Percentiles rank a stretch among this genome's conserved stretches.
Conservation (phyloP, 1,284 basidiomycete species). For the Apiotrichum siamense region DNA sequence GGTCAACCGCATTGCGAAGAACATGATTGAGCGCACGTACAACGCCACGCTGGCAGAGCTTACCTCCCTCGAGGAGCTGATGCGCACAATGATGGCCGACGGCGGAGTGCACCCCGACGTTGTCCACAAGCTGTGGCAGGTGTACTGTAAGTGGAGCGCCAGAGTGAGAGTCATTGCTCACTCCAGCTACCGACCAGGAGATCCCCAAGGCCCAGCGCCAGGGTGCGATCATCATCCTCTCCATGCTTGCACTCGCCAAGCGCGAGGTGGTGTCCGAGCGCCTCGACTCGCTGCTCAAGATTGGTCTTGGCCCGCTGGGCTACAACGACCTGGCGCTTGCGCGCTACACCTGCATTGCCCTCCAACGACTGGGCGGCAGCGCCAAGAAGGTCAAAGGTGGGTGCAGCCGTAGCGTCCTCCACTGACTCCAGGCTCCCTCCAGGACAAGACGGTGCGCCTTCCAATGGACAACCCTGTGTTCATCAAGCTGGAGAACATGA, state of each 20-base stretch:
- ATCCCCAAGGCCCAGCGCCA: constrained; percentile 77
- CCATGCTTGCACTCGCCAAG: constrained; percentile 88
- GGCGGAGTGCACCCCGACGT: constrained; percentile 75
- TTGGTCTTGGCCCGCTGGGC: constrained; percentile 81
- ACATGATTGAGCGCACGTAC: constrained; percentile 94
- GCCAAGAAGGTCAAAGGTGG: constrained; percentile 93
- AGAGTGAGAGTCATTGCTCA: neutral
- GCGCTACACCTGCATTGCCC: constrained; percentile 85
- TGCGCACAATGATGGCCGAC: constrained; percentile 83
- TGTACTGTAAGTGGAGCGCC: constrained; percentile 75
- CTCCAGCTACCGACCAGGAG: constrained; percentile 61
- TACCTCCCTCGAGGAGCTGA: constrained; percentile 91
- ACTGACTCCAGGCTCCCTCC: constrained; percentile 61
- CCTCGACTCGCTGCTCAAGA: constrained; percentile 75
- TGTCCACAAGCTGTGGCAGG: constrained; percentile 86
- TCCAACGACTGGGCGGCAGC: constrained; percentile 87
- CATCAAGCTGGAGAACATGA: constrained; percentile 67
- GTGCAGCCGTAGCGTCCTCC: constrained; percentile 3
- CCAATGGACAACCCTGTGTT: constrained; percentile 88
- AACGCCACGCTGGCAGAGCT: constrained; percentile 89
- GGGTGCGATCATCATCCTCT: constrained; percentile 88
- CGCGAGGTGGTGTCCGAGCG: constrained; percentile 79
- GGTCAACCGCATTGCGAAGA: constrained; percentile 90
- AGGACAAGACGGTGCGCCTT: constrained; percentile 78
- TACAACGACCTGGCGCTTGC: constrained; percentile 82